Evolutionary conservation across 2,329 filamentous ascomycete genomes (phyloP).

Genomic region (Calonectria pseudoreteaudii): DNA sequence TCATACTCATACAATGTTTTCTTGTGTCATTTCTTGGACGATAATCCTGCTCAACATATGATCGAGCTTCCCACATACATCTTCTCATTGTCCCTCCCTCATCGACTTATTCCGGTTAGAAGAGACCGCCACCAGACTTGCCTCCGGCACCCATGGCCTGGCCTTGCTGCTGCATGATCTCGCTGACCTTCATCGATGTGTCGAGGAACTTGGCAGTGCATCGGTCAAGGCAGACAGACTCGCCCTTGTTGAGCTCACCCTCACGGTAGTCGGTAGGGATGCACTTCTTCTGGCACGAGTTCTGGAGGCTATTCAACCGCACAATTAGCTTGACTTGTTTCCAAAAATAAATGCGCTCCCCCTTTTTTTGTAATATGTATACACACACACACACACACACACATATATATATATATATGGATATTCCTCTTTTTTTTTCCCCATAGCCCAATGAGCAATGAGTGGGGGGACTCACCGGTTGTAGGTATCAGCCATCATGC

Average conservation of each 20-base stretch:
- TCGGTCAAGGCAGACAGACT: constrained; percentile 97
- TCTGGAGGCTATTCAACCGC: constrained; percentile 73
- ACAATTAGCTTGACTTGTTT: not conserved
- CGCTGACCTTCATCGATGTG: constrained; percentile 96
- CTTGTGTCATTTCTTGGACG: not conserved
- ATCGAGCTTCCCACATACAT: not conserved
- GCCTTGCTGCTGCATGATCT: constrained; percentile 93
- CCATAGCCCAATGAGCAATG: not conserved
- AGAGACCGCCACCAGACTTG: constrained; percentile 49
- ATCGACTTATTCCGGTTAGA: constrained; percentile 34
- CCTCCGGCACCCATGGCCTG: constrained; percentile 68
- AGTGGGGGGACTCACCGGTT: constrained; percentile 75
- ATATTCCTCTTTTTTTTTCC: not conserved
- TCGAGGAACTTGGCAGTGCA: constrained; percentile 99
- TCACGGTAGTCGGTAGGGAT: constrained; percentile 94
- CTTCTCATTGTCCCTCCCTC: not conserved
- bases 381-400: no score
- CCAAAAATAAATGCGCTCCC: not conserved
- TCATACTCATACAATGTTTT: constrained; percentile 39
- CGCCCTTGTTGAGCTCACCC: constrained; percentile 97
- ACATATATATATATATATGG: no score
- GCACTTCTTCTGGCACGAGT: constrained; percentile 94
- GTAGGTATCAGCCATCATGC: constrained; percentile 98
- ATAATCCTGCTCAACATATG: not conserved
- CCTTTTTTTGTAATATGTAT: no score